These are phyloP conservation scores for Pontederia crassipes DNA, from an alignment of 176 grass and related monocot species.

Conservation along the genomic window DNA sequence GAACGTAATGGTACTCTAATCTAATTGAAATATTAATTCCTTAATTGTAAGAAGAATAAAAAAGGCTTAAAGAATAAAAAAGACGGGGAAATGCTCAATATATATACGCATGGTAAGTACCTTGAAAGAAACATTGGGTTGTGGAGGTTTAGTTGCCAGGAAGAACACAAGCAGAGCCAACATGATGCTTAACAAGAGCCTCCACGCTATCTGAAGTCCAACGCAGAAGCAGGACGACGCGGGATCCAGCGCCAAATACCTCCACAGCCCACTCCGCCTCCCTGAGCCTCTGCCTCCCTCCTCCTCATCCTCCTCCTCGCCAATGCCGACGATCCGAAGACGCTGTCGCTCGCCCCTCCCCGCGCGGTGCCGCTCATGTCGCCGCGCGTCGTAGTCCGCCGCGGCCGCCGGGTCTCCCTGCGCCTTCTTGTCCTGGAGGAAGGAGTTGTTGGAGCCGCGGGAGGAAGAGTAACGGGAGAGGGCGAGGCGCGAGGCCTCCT, in stretches of 20 bases:
- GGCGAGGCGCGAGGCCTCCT: constrained; percentile 49
- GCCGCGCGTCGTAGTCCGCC: constrained; percentile 1
- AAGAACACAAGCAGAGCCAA: constrained; percentile 70
- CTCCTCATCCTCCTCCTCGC: constrained; percentile 3
- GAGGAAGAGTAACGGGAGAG: constrained; percentile 92
- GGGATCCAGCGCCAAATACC: constrained; percentile 56
- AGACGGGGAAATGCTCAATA: neutral
- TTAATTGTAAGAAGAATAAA: neutral
- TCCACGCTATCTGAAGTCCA: constrained; percentile 67
- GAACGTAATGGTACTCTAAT: no score
- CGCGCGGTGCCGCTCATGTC: constrained; percentile 30
- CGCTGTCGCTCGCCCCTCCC: constrained; percentile 6
- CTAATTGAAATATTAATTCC: neutral
- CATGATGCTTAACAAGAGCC: constrained; percentile 43
- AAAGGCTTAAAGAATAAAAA: neutral
- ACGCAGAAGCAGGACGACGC: constrained; percentile 57
- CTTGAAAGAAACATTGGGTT: constrained; percentile 44
- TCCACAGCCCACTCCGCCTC: constrained; percentile 37
- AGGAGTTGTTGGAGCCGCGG: constrained; percentile 72
- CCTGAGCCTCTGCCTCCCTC: constrained; percentile 2
- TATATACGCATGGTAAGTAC: constrained; percentile 11
- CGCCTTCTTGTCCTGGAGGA: constrained; percentile 51
- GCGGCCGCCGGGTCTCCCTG: neutral
- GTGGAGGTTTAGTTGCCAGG: constrained; percentile 45
- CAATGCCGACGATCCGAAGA: constrained; percentile 4